Conservation (phyloP, 768 basidiomycete genomes). For the Russula vinacea region DNA sequence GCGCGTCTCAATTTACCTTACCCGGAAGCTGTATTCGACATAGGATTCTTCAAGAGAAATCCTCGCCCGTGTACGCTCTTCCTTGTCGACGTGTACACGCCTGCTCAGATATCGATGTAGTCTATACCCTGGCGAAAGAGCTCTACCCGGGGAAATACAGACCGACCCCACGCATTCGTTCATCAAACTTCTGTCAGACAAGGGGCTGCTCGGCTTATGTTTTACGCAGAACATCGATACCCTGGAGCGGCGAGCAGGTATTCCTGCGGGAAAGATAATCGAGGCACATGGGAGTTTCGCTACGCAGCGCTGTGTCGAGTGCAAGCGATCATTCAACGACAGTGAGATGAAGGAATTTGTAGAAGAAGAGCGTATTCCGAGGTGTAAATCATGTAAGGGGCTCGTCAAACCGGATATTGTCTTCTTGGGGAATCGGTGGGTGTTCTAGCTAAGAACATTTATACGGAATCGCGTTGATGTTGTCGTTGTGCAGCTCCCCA, state of each 20-base stretch:
- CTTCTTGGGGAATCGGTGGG: constrained; percentile 82
- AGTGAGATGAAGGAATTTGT: constrained; percentile 67
- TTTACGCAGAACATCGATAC: constrained; percentile 95
- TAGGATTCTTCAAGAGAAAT: constrained; percentile 76
- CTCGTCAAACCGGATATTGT: constrained; percentile 93
- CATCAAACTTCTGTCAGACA: constrained; percentile 72
- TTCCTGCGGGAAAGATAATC: constrained; percentile 69
- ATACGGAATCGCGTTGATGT: not conserved
- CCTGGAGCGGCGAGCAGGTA: constrained; percentile 78
- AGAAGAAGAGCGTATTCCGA: constrained; percentile 58
- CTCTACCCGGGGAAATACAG: constrained; percentile 88
- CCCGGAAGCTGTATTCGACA: constrained; percentile 95
- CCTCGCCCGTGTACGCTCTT: constrained; percentile 67
- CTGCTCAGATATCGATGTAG: constrained; percentile 35
- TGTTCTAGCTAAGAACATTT: constrained; percentile 10
- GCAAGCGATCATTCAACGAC: constrained; percentile 55
- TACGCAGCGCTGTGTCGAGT: constrained; percentile 76
- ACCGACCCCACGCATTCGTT: constrained; percentile 91
- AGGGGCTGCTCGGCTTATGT: constrained; percentile 66
- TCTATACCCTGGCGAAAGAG: constrained; percentile 91
- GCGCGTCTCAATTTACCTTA: constrained; percentile 77
- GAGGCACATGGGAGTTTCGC: constrained; percentile 99
- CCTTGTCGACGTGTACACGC: not conserved
- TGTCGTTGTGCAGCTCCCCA: constrained; percentile 56
- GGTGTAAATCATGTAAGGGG: constrained; percentile 64